Evolutionary conservation across 179 eudicot species (phyloP), one percentile per base, ranked within the genome.

Genomic region (Amaranthus tricolor): DNA sequence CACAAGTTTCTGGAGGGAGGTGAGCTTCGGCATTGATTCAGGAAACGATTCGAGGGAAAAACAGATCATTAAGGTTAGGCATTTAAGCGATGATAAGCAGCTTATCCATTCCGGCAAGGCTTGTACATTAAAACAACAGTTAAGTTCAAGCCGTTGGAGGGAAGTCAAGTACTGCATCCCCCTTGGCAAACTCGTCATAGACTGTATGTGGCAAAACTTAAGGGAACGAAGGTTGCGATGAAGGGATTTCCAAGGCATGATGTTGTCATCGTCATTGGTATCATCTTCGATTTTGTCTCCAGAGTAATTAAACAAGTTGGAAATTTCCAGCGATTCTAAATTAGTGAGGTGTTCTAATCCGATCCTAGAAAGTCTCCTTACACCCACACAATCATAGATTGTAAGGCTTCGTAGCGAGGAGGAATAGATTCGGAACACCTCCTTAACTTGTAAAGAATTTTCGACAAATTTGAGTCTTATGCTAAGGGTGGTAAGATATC

Each of bases 131-230:
- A 9, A 3, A 50, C 65, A 48, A 2, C 1, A 0, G 6, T 0
- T 0, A 6, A 73, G 53, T 4, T 5, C 4, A 2, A 73, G 68
- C 47, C 12, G 0, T 62, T 50, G 67, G 9, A 73, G 76, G 24
- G 76, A 49, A 20, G 61, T 73, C 68, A 73, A 51, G 51, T 73
- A 40, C 31, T 66, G 69, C 60, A 73, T 63, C 17, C 60, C 76
- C 76, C 31, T 62, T 0, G 76, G 76, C 24, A 74, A 47, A 40
- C 24, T 10, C 14, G 44, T 58, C 62, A 74, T 15, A 3, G 54
- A 11, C 17, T 14, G 2, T 9, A 73, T 7, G 0, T 3, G 0
- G 2, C 0, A 0, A 17, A 73, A 61, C 14, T 6, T 7, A 21
- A 73, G 40, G 58, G 11, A 6, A 52, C 47, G 61, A 52, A 74